phyloP scores from a whole-genome alignment of 331 rosid genomes.

The Phaseolus coccineus region DNA sequence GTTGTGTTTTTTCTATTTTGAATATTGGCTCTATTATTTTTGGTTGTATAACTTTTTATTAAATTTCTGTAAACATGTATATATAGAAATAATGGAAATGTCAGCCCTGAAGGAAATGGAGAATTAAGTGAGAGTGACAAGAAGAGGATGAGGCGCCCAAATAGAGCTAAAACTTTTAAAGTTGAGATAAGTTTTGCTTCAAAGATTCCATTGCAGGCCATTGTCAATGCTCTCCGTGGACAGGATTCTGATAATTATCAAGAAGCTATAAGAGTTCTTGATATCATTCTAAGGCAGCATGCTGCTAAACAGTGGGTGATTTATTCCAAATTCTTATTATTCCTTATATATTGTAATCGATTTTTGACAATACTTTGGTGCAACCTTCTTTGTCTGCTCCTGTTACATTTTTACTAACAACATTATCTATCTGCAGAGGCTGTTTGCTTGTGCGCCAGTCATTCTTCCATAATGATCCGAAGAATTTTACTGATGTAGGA shows the following conservation, averaged over 20 bases:
- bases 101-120: slow-evolving; percentile 63
- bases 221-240: slow-evolving; percentile 80
- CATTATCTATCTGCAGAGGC: slow-evolving; percentile 62
- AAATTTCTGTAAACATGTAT: neutral
- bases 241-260: slow-evolving; percentile 84
- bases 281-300: slow-evolving; percentile 88
- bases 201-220: slow-evolving; percentile 81
- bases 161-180: slow-evolving; percentile 67
- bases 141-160: slow-evolving; percentile 77
- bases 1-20: neutral
- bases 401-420: neutral
- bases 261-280: slow-evolving; percentile 89
- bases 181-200: slow-evolving; percentile 91
- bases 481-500: slow-evolving; percentile 70
- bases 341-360: too few relatives aligned
- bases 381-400: neutral
- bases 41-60: neutral
- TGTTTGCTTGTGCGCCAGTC: slow-evolving; percentile 92
- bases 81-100: slow-evolving; percentile 68
- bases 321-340: neutral
- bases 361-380: too few relatives aligned
- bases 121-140: slow-evolving; percentile 71
- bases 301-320: slow-evolving; percentile 86
- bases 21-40: neutral
- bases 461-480: slow-evolving; percentile 78